Conservation (phyloP, 1,284 basidiomycete genomes). For the Neolentinus lepideus region DNA sequence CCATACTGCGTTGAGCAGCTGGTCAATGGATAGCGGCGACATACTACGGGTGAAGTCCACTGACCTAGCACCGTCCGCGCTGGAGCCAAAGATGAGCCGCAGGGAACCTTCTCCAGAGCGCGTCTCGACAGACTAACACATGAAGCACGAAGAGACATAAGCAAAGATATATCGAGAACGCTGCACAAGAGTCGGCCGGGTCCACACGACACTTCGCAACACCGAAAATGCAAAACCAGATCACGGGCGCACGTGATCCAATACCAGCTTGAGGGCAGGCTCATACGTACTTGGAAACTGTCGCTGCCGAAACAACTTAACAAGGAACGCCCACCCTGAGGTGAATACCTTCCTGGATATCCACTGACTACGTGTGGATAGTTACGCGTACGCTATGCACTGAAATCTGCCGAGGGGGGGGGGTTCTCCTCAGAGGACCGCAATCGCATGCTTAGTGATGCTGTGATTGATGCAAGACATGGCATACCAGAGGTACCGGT, state of each 20-base stretch:
- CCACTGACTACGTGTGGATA: too few relatives aligned
- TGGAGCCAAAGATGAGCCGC: not conserved
- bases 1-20: not conserved
- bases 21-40: not conserved
- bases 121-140: not conserved
- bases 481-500: too few relatives aligned
- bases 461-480: too few relatives aligned
- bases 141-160: not conserved
- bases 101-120: not conserved
- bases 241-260: not conserved
- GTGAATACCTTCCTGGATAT: too few relatives aligned
- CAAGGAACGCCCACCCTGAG: too few relatives aligned
- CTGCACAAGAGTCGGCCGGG: not conserved
- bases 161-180: not conserved
- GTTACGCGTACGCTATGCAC: too few relatives aligned
- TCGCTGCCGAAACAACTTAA: too few relatives aligned
- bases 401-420: too few relatives aligned
- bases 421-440: too few relatives aligned
- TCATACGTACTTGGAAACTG: not conserved
- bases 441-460: too few relatives aligned
- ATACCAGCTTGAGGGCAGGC: not conserved
- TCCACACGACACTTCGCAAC: not conserved
- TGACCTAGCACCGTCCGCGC: not conserved
- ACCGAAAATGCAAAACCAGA: not conserved
- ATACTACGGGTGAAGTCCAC: not conserved